Evolutionary conservation across 805 yeast species (phyloP), one percentile per base, ranked within the genome.

Genomic region (Yamadazyma sp.): DNA sequence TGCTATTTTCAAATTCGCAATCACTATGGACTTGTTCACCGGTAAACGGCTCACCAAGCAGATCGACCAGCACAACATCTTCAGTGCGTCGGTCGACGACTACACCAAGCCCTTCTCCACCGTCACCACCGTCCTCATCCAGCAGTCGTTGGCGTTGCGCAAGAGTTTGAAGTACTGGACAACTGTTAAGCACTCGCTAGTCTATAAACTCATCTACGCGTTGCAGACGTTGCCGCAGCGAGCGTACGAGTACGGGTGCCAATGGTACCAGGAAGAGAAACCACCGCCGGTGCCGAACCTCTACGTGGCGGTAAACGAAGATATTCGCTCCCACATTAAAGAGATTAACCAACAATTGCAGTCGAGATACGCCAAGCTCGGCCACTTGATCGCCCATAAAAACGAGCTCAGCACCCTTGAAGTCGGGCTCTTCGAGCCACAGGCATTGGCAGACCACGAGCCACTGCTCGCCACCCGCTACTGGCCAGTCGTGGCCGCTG

Each of bases 401-500:
- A 22, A 32, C 21, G 20, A 34, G 10, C 37, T 40, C 20, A 24
- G 12, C 3, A 24, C 21, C 3, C 20, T 45, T 6, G 28, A 30
- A 8, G 17, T 25, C 6, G 29, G 21, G n/a, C 32, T 32, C 10
- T 37, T 27, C 14, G 29, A 24, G 3, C 13, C 29, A 5, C n/a
- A 14, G 7, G 16, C 31, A 16, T 13, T 45, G 17, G 21, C 13
- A 10, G 15, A n/a, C 17, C 13, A 14, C 10, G 42, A 42, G 26
- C 49, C 49, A 5, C 14, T 19, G 15, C 38, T 29, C 22, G 22
- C 18, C 25, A 26, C 32, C 5, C 70, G 86, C 38, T 77, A 79
- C 58, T 89, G 95, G 96, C 86, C 90, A 1, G 40, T 74, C 0
- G 42, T 76, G 1, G 41, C 72, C 0, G 13, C 73, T 1, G 41